Evolutionary conservation across 257 asterid species (phyloP), one percentile per base, ranked within the genome.

Genomic region (Hygrophila difformis): DNA sequence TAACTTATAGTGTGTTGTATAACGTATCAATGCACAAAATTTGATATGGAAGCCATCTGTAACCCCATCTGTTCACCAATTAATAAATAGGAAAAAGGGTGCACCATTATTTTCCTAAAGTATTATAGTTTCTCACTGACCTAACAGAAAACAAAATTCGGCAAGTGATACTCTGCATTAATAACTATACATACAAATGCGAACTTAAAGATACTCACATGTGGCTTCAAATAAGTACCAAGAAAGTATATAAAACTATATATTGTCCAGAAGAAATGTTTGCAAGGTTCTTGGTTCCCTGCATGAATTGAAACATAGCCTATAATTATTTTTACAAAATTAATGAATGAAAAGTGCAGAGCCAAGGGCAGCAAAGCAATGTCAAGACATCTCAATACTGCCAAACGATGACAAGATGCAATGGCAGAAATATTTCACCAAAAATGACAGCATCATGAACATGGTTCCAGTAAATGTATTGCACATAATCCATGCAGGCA

Each of bases 171-270:
- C 21, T 44, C 44, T 49, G 22, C 12, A 43, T 15, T 36, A 10
- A 12, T 18, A 38, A 42, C 36, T 35, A 44, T 57, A 41, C 14
- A 47, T 48, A 37, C 44, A 49, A 51, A 14, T 42, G 31, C 18
- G 54, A 52, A 42, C 17, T 44, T 33, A 54, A n/a, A 33, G 48
- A 55, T 62, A 89, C 98, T 82, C 74, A 91, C 98, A 58, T 82
- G 78, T 54, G 98, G 96, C 76, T 91, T 91, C 71, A 86, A 56
- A 70, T 76, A 82, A 60, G 98, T 91, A 50, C 96, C 96, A 42
- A 86, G 47, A 58, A 70, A 60, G 77, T 91, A 91, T 22, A 91
- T 60, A 51, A 74, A 71, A 57, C 53, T 74, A 69, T 72, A 76
- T 19, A 66, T 5, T 37, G 77, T 69, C 76, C 74, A 59, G 55